A percentile compares a stretch with the other conserved stretches of the same genome.
phyloP scores from a whole-genome alignment of 805 yeast species.

The Spathaspora arborariae region DNA sequence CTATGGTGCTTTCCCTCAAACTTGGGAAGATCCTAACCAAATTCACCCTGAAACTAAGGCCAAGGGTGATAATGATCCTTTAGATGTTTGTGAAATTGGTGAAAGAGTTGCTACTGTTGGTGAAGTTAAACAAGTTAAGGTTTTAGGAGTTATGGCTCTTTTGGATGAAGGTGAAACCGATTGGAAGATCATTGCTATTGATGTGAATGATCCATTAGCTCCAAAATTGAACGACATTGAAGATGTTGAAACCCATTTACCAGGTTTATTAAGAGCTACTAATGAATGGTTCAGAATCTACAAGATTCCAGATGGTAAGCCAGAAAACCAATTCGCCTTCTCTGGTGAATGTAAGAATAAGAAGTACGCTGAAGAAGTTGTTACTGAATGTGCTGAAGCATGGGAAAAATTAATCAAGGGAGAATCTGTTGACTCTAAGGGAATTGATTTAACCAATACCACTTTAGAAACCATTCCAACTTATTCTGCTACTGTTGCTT shows the following conservation, averaged over 20 bases:
- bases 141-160: conserved; percentile 73
- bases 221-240: conserved; percentile 53
- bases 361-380: conserved; percentile 54
- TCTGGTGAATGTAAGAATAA: conserved; percentile 61
- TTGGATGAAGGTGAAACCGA: conserved; percentile 95
- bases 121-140: conserved; percentile 58
- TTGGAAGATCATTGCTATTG: conserved; percentile 83
- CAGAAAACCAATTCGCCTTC: conserved; percentile 70
- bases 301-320: conserved; percentile 80
- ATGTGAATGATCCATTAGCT: conserved; percentile 63
- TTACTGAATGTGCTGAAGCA: conserved; percentile 61
- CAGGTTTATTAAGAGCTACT: conserved; percentile 67
- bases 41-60: conserved; percentile 56
- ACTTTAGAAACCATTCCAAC: conserved; percentile 58
- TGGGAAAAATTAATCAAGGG: conserved; percentile 61
- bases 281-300: conserved; percentile 80
- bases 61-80: conserved; percentile 90
- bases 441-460: conserved; percentile 72
- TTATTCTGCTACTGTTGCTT: conserved; percentile 40
- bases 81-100: conserved; percentile 61
- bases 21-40: conserved; percentile 75
- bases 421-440: conserved; percentile 39
- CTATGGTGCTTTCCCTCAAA: conserved; percentile 98
- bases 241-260: conserved; percentile 66
- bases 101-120: conserved; percentile 47